These are phyloP conservation scores for Boletus rubescentipes DNA, from an alignment of 768 basidiomycete genomes.

Conservation along the genomic window DNA sequence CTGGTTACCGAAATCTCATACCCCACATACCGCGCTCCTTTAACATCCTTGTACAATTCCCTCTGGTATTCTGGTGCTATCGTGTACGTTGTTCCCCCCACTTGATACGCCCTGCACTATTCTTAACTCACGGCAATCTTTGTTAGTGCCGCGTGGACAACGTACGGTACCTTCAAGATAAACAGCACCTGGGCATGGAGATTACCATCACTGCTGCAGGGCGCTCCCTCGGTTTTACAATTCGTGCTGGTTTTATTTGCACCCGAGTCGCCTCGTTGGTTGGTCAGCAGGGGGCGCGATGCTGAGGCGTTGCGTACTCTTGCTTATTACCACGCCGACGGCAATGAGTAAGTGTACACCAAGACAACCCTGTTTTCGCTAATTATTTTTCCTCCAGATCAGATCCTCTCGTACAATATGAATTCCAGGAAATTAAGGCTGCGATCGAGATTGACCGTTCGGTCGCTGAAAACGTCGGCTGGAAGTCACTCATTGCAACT, in stretches of 20 bases:
- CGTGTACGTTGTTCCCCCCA: conserved; percentile 44
- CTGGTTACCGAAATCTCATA: conserved; percentile 86
- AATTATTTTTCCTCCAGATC: conserved; percentile 32
- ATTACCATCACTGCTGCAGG: conserved; percentile 73
- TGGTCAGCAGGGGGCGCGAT: conserved; percentile 73
- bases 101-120: background rate
- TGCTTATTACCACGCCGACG: conserved; percentile 82
- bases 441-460: conserved; percentile 68
- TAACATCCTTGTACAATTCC: conserved; percentile 80
- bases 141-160: conserved; percentile 75
- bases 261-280: conserved; percentile 85
- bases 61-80: conserved; percentile 87
- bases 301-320: conserved; percentile 66
- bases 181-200: conserved; percentile 77
- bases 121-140: background rate
- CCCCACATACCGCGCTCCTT: conserved; percentile 74
- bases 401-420: conserved; percentile 69
- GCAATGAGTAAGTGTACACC: conserved; percentile 48
- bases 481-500: conserved; percentile 65
- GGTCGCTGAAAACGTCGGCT: conserved; percentile 59
- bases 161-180: conserved; percentile 78
- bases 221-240: conserved; percentile 65
- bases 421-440: conserved; percentile 79
- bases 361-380: background rate
- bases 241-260: conserved; percentile 62